These are phyloP conservation scores for Bryoerythrophyllum caledonicum DNA, from an alignment of 225 moss, liverwort and hornwort species.

Conservation along the genomic window DNA sequence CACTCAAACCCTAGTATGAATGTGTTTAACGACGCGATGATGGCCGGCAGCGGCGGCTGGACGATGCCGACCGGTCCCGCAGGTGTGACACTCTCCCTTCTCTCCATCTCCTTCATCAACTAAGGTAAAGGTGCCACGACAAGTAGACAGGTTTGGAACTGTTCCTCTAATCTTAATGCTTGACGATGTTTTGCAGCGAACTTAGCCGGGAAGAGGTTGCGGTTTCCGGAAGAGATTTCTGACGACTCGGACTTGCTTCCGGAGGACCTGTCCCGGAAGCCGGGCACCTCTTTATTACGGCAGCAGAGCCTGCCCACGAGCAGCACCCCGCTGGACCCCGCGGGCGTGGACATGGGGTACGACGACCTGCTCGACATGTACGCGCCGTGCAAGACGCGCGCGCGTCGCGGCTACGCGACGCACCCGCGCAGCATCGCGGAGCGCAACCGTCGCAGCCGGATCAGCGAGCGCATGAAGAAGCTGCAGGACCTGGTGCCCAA, in stretches of 20 bases:
- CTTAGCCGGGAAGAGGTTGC: slow-evolving; percentile 35
- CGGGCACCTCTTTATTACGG: slow-evolving; percentile 16
- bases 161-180: neutral
- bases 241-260: slow-evolving; percentile 20
- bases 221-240: slow-evolving; percentile 32
- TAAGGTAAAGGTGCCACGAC: no score
- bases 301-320: slow-evolving; percentile 37
- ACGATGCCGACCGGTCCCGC: slow-evolving; percentile 13
- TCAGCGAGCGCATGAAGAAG: slow-evolving; percentile 61
- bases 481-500: slow-evolving; percentile 53
- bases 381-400: slow-evolving; percentile 45
- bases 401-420: slow-evolving; percentile 50
- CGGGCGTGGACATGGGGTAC: slow-evolving; percentile 22
- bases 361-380: slow-evolving; percentile 39
- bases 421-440: slow-evolving; percentile 62
- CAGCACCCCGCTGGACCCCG: slow-evolving; percentile 28
- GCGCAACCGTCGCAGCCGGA: slow-evolving; percentile 43
- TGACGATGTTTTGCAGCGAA: slow-evolving; percentile 8
- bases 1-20: slow-evolving; percentile 20
- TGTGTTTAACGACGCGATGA: slow-evolving; percentile 26
- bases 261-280: slow-evolving; percentile 10
- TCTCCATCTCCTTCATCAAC: no score
- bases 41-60: slow-evolving; percentile 17
- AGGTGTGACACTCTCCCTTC: slow-evolving; percentile 1
- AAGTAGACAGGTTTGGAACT: no score